Conservation (phyloP, 768 basidiomycete species). For the Porpolomopsis calyptriformis region DNA sequence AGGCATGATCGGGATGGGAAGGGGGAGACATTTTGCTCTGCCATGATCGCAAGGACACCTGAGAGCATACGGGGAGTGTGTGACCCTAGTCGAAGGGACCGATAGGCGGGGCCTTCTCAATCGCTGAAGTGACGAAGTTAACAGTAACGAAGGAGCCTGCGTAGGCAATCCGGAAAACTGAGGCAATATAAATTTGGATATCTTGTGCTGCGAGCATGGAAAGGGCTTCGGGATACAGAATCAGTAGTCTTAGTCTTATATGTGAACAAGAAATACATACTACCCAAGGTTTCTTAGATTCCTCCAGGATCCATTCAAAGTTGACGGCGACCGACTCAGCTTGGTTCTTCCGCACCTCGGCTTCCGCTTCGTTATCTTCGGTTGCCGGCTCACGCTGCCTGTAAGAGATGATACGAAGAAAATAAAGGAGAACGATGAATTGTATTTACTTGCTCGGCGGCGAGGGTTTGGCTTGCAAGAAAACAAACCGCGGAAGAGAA, state of each 20-base stretch:
- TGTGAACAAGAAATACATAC: conserved; percentile 6
- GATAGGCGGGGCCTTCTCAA: conserved; percentile 34
- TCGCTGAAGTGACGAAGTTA: conserved; percentile 21
- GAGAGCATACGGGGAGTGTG: conserved; percentile 25
- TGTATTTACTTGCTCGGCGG: conserved; percentile 28
- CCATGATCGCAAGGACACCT: conserved; percentile 3
- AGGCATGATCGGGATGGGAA: conserved; percentile 8
- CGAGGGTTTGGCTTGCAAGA: conserved; percentile 32
- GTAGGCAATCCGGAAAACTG: neutral
- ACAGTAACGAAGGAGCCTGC: conserved; percentile 18
- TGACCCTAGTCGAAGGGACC: conserved; percentile 19
- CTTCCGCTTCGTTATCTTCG: conserved; percentile 37
- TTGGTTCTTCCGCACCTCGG: conserved; percentile 29
- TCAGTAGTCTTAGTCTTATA: neutral
- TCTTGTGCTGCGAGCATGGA: neutral
- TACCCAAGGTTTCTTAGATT: conserved; percentile 13
- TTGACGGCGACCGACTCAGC: conserved; percentile 34
- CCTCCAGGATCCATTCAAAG: conserved; percentile 18
- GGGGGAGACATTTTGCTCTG: conserved; percentile 13
- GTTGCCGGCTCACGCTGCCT: conserved; percentile 39
- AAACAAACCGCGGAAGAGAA: conserved; percentile 28
- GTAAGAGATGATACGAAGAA: neutral
- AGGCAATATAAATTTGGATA: conserved; percentile 5
- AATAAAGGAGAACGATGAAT: neutral
- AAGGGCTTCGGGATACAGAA: neutral